Percentiles rank a stretch among this genome's conserved stretches.
Evolutionary conservation across 2,329 filamentous ascomycete genomes (phyloP).

Genomic region (Colletotrichum trifolii): DNA sequence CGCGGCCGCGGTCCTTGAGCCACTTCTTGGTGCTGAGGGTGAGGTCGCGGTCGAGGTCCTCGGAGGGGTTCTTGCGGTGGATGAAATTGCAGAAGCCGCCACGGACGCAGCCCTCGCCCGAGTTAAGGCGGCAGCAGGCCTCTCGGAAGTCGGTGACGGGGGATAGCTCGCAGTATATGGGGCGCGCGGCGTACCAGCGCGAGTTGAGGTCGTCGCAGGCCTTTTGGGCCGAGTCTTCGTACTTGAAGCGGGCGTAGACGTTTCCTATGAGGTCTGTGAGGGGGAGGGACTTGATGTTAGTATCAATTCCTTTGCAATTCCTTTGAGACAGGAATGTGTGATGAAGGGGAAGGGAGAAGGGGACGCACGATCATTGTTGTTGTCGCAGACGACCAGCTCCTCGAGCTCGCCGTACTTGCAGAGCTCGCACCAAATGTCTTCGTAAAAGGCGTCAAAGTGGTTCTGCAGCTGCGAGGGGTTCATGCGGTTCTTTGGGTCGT

Average conservation of each 20-base stretch:
- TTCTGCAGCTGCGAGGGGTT: conserved; percentile 96
- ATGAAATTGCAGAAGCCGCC: conserved; percentile 99
- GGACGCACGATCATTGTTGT: conserved; percentile 92
- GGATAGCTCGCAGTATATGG: conserved; percentile 97
- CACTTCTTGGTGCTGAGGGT: conserved; percentile 95
- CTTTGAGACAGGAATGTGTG: background rate
- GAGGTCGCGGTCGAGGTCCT: conserved; percentile 89
- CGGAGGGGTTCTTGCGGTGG: conserved; percentile 91
- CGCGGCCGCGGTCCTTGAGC: conserved; percentile 85
- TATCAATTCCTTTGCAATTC: background rate
- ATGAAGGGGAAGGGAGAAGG: conserved; percentile 33
- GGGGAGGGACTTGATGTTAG: conserved; percentile 39
- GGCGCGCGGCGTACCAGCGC: conserved; percentile 95
- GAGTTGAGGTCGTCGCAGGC: conserved; percentile 95
- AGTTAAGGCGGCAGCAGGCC: conserved; percentile 94
- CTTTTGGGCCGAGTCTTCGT: conserved; percentile 93
- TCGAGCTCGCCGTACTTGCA: conserved; percentile 98
- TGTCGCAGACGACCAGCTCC: conserved; percentile 98
- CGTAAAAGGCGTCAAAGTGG: conserved; percentile 99
- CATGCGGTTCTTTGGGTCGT: conserved; percentile 97
- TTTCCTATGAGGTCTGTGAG: conserved; percentile 90
- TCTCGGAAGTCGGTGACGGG: conserved; percentile 98
- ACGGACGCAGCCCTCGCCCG: conserved; percentile 92
- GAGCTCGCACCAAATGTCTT: conserved; percentile 99
- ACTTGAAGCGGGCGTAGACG: conserved; percentile 99